A percentile compares a stretch with the other conserved stretches of the same genome.
These are phyloP conservation scores for Colletotrichum echinochloae DNA, from an alignment of 2,329 filamentous ascomycete genomes.

Conservation along the genomic window DNA sequence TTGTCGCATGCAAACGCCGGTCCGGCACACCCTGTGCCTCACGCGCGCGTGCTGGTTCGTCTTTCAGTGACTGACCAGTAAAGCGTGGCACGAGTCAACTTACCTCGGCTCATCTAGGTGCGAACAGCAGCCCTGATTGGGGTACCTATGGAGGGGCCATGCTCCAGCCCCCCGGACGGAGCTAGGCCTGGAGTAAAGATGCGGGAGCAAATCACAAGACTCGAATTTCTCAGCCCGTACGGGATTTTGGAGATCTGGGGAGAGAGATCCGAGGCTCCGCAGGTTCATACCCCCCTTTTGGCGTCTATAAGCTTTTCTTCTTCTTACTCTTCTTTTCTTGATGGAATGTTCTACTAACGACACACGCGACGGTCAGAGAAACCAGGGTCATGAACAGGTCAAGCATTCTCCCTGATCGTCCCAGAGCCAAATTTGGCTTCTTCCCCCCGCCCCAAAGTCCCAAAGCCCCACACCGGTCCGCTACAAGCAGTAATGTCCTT, in stretches of 20 bases:
- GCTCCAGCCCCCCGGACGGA: slow-evolving; percentile 1
- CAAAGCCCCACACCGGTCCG: no score
- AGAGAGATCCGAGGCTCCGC: slow-evolving; percentile 31
- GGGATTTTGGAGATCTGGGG: slow-evolving; percentile 3
- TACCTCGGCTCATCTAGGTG: slow-evolving; percentile 42
- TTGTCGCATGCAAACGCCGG: background rate
- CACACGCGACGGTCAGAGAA: background rate
- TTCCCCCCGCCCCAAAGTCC: no score
- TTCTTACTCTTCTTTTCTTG: background rate
- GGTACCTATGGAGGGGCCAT: background rate
- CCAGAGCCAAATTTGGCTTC: background rate
- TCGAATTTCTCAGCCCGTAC: slow-evolving; percentile 34
- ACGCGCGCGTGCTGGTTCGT: background rate
- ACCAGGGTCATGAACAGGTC: background rate
- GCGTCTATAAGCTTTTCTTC: background rate
- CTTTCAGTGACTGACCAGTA: background rate
- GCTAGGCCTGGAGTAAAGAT: slow-evolving; percentile 20
- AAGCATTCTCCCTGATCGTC: background rate
- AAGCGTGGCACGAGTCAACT: slow-evolving; percentile 31
- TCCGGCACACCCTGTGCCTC: background rate
- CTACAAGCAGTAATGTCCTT: no score
- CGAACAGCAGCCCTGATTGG: slow-evolving; percentile 33
- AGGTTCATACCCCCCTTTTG: background rate
- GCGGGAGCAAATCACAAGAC: slow-evolving; percentile 40
- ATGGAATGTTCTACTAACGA: background rate